Conservation (phyloP, 148 eudicot genomes). For the Vaccinium vitisidaea region DNA sequence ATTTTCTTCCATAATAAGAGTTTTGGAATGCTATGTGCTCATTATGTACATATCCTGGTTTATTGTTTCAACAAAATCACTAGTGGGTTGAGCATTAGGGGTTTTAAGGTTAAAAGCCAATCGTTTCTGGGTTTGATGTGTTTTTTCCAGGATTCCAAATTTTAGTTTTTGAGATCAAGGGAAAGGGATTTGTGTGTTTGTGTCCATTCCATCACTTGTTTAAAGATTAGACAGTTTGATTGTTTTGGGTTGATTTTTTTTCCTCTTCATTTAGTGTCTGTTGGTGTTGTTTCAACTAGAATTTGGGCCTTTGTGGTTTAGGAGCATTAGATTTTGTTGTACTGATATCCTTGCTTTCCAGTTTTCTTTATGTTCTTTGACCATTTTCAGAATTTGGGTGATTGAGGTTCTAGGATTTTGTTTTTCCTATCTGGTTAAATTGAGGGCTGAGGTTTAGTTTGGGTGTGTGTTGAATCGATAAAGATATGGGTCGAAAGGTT, state of each 20-base stretch:
- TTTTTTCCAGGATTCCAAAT: neutral
- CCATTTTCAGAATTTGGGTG: no score
- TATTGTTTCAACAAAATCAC: neutral
- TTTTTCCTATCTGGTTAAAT: no score
- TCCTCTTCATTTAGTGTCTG: no score
- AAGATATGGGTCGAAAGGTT: conserved; percentile 50
- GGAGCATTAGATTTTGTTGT: no score
- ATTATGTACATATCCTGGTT: neutral
- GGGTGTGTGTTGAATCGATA: neutral
- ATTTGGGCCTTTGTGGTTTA: no score
- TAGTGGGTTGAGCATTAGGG: neutral
- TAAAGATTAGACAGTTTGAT: no score
- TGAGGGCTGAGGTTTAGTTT: no score
- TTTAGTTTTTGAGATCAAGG: conserved; percentile 21
- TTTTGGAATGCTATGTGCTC: neutral
- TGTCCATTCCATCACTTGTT: no score
- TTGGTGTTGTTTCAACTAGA: neutral
- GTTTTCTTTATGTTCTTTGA: no score
- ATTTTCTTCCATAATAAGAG: neutral
- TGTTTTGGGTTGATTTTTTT: no score
- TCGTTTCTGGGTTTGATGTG: neutral
- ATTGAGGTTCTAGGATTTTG: neutral
- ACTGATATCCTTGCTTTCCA: no score
- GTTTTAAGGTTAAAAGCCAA: conserved; percentile 24
- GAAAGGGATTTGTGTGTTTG: conserved; percentile 21